Percentiles rank a stretch among this genome's conserved stretches.
Conservation (phyloP, 805 yeast genomes). For the Peterozyma toletana region DNA sequence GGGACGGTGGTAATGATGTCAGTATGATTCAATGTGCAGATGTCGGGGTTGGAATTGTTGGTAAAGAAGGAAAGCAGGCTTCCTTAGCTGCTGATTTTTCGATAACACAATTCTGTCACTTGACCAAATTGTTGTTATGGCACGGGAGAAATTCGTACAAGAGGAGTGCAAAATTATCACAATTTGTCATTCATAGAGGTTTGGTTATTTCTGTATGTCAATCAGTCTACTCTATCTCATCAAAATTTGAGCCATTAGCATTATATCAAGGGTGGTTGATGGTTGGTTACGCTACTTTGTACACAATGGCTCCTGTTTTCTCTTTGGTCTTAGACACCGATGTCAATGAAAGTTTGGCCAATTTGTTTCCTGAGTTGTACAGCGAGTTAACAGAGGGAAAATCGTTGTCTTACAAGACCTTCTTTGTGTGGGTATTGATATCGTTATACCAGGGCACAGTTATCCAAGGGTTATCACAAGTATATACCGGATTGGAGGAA, state of each 20-base stretch:
- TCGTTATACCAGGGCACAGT: conserved; percentile 88
- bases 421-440: conserved; percentile 84
- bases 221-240: conserved; percentile 82
- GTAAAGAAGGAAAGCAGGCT: conserved; percentile 97
- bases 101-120: conserved; percentile 81
- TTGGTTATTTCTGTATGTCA: conserved; percentile 90
- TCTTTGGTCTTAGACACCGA: conserved; percentile 88
- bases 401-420: conserved; percentile 79
- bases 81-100: conserved; percentile 96
- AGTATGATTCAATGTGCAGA: conserved; percentile 99
- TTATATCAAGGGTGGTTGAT: conserved; percentile 92
- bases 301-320: conserved; percentile 98
- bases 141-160: conserved; percentile 98
- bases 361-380: conserved; percentile 89
- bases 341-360: conserved; percentile 82
- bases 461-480: conserved; percentile 78
- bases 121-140: conserved; percentile 86
- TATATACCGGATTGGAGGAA: conserved; percentile 54
- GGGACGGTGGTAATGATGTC: conserved; percentile 99
- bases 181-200: conserved; percentile 95
- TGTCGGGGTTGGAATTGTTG: conserved; percentile 98
- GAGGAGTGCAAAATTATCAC: conserved; percentile 90
- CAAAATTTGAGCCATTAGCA: conserved; percentile 89
- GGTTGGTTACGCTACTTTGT: conserved; percentile 97
- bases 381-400: conserved; percentile 86